A percentile compares a stretch with the other conserved stretches of the same genome.
Conservation (phyloP, 1,284 basidiomycete genomes). For the Boletus albobrunnescens region DNA sequence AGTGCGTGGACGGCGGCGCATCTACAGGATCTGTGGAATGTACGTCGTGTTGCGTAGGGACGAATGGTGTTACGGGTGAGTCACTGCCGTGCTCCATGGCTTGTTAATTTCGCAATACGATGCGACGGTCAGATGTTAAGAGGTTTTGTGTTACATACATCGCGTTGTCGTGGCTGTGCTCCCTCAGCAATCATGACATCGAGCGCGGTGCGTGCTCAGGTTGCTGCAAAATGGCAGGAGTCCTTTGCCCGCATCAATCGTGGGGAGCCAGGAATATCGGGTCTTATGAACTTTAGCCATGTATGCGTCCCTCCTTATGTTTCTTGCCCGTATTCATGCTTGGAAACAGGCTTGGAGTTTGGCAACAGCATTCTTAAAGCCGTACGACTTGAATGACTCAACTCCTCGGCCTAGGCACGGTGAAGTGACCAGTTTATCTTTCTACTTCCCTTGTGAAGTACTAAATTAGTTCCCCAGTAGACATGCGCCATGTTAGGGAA, state of each 20-base stretch:
- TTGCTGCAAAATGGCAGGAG: conserved; percentile 69
- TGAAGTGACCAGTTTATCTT: conserved; percentile 18
- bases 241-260: conserved; percentile 64
- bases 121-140: background rate
- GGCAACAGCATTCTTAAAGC: conserved; percentile 54
- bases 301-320: conserved; percentile 34
- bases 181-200: conserved; percentile 42
- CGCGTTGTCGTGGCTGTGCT: conserved; percentile 22
- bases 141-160: too few species aligned
- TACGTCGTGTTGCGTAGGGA: conserved; percentile 23
- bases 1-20: background rate
- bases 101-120: background rate
- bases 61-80: conserved; percentile 17
- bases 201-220: conserved; percentile 54
- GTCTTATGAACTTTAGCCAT: conserved; percentile 62
- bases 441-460: background rate
- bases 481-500: conserved; percentile 43
- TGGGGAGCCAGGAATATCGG: conserved; percentile 57
- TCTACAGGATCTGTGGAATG: conserved; percentile 4
- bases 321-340: conserved; percentile 1
- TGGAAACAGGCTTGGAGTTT: conserved; percentile 57
- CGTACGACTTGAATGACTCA: conserved; percentile 47
- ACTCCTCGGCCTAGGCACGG: conserved; percentile 37
- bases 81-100: conserved; percentile 14
- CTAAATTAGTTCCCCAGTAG: conserved; percentile 34